These are phyloP conservation scores for Salix suchowensis DNA, from an alignment of 345 rosid species.

Conservation along the genomic window DNA sequence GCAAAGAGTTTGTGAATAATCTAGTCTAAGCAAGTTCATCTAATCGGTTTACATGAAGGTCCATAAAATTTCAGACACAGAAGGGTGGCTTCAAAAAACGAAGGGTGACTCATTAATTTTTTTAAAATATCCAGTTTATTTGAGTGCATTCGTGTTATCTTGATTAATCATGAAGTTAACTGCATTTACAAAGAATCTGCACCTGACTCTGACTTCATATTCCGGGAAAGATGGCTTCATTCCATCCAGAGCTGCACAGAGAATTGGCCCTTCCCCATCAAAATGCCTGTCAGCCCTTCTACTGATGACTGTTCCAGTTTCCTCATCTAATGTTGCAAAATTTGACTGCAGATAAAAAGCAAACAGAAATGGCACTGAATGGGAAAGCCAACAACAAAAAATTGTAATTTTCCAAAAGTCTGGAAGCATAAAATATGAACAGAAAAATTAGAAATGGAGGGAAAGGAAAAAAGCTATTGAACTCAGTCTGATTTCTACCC, in stretches of 20 bases:
- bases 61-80: neutral
- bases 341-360: constrained; percentile 53
- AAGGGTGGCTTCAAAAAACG: neutral
- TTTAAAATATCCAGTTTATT: neutral
- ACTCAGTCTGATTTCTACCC: neutral
- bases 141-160: neutral
- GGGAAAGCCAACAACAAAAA: neutral
- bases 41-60: neutral
- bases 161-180: neutral
- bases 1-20: neutral
- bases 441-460: neutral
- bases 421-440: constrained; percentile 7
- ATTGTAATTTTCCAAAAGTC: neutral
- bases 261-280: constrained; percentile 95
- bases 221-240: constrained; percentile 85
- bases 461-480: neutral
- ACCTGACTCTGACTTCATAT: constrained; percentile 97
- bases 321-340: constrained; percentile 91
- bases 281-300: constrained; percentile 97
- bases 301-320: constrained; percentile 71
- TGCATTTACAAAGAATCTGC: constrained; percentile 2
- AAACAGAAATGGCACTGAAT: neutral
- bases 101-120: neutral
- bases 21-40: neutral
- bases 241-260: constrained; percentile 83